Conservation (phyloP, 73 alveolate genomes). For the Paraurostyla sp. region DNA sequence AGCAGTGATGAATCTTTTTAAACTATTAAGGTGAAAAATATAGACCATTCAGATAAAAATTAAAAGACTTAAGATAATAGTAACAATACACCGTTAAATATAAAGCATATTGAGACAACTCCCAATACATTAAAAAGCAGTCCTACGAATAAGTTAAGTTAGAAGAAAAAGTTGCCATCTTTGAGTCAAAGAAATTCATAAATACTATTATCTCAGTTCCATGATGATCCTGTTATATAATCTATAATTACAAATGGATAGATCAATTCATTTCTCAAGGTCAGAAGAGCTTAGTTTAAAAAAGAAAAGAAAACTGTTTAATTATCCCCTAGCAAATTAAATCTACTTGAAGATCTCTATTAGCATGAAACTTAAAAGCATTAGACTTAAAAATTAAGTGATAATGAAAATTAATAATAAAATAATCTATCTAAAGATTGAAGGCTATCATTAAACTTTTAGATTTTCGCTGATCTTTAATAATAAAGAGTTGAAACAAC, state of each 20-base stretch:
- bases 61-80: background rate
- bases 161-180: background rate
- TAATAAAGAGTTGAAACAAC: background rate
- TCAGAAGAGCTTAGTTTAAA: background rate
- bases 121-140: background rate
- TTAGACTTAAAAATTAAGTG: background rate
- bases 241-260: constrained; percentile 17
- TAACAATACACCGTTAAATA: too few species aligned
- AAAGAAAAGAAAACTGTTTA: background rate
- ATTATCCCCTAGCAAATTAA: background rate
- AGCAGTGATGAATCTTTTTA: background rate
- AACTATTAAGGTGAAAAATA: background rate
- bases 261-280: constrained; percentile 9
- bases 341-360: background rate
- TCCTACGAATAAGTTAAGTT: background rate
- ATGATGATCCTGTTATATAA: constrained; percentile 37
- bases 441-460: constrained; percentile 8
- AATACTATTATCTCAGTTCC: background rate
- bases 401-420: background rate
- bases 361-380: background rate
- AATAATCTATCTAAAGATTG: background rate
- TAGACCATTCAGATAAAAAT: background rate
- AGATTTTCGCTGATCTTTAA: background rate
- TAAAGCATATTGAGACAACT: background rate
- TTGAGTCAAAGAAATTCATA: background rate